Conservation (phyloP, 2,329 filamentous ascomycete species). For the Cryphonectria parasitica region DNA sequence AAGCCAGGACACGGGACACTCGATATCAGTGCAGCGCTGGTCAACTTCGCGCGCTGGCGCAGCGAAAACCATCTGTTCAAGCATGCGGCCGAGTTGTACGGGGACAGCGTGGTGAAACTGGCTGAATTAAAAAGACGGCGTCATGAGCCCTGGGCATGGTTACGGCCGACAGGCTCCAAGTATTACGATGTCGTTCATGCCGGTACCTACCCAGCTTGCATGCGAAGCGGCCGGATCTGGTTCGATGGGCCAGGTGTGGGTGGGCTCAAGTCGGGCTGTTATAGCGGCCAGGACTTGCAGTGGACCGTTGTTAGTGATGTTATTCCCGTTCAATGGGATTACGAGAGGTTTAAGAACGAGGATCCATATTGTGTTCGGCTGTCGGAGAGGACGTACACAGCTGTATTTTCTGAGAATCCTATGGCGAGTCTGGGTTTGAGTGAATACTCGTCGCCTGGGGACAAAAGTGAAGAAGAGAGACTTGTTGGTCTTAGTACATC, state of each 20-base stretch:
- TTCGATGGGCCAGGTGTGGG: slow-evolving; percentile 7
- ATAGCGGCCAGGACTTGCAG: background rate
- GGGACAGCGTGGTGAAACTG: background rate
- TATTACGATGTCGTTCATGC: background rate
- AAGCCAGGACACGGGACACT: background rate
- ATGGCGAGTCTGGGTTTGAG: background rate
- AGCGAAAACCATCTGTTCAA: background rate
- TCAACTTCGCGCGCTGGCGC: background rate
- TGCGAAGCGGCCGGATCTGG: slow-evolving; percentile 1
- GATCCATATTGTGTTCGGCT: slow-evolving; percentile 11
- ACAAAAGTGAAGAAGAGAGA: background rate
- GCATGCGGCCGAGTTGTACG: background rate
- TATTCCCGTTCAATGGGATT: background rate
- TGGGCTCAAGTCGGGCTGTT: slow-evolving; percentile 6
- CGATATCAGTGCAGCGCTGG: slow-evolving; percentile 6
- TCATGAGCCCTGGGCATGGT: slow-evolving; percentile 4
- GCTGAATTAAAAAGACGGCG: background rate
- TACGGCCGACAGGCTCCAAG: background rate
- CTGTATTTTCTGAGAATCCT: background rate
- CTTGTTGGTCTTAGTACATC: slow-evolving; percentile 32
- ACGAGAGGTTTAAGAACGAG: slow-evolving; percentile 3
- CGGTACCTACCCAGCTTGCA: background rate
- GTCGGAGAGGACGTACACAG: background rate
- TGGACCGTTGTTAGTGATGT: background rate
- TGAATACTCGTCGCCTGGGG: background rate